These are phyloP conservation scores for Hymenotorrendiella dingleyae DNA, from an alignment of 2,329 filamentous ascomycete species.

Conservation along the genomic window DNA sequence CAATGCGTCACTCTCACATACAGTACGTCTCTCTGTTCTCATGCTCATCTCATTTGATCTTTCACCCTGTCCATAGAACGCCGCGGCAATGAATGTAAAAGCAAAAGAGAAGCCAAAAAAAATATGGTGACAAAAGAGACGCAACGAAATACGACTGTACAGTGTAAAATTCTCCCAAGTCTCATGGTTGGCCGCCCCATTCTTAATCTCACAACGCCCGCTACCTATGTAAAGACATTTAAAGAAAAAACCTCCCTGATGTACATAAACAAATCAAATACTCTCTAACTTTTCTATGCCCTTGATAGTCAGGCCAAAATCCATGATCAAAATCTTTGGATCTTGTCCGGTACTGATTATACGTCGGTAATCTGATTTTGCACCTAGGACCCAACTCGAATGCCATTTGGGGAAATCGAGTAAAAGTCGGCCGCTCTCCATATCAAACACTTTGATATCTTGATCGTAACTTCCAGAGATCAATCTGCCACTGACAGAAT, in stretches of 20 bases:
- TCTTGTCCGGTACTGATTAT: constrained; percentile 95
- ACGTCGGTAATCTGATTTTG: constrained; percentile 90
- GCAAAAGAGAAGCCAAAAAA: no score
- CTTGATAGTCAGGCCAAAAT: constrained; percentile 66
- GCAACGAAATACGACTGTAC: no score
- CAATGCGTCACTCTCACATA: no score
- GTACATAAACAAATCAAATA: constrained; percentile 1
- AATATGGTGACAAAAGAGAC: no score
- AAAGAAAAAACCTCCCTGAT: background rate
- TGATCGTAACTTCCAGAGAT: constrained; percentile 93
- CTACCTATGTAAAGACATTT: background rate
- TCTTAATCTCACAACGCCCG: no score
- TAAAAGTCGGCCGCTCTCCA: constrained; percentile 70
- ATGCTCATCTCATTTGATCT: no score
- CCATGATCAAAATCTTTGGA: constrained; percentile 84
- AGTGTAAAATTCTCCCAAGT: no score
- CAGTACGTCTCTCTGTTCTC: no score
- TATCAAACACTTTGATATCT: constrained; percentile 91
- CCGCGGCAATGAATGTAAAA: no score
- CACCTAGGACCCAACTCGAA: constrained; percentile 90
- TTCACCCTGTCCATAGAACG: no score
- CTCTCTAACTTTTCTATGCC: constrained; percentile 56
- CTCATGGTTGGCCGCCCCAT: no score
- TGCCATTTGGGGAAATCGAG: constrained; percentile 93
- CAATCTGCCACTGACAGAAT: constrained; percentile 77